phyloP scores from a whole-genome alignment of 352 stramenopile species.

The Phytophthora crassamura region DNA sequence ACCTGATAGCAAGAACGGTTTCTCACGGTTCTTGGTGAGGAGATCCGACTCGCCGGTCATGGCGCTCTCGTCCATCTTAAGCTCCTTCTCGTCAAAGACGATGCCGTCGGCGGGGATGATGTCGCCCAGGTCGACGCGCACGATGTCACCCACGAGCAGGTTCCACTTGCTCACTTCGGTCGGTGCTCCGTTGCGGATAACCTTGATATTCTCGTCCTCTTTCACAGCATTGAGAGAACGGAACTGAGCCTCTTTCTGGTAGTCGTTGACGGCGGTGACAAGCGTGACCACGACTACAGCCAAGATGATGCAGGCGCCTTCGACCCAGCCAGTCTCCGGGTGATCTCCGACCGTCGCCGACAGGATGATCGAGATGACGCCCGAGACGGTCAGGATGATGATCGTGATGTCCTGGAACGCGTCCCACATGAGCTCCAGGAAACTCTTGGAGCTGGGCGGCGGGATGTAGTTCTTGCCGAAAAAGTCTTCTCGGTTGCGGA shows the following conservation, averaged over 20 bases:
- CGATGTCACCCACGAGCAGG: conserved; percentile 50
- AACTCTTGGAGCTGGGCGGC: conserved; percentile 37
- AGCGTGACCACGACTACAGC: conserved; percentile 80
- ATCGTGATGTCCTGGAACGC: conserved; percentile 86
- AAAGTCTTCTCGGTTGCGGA: conserved; percentile 27
- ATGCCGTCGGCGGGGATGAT: conserved; percentile 51
- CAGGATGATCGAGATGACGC: conserved; percentile 67
- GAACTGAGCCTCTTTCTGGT: conserved; percentile 82
- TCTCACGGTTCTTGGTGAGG: conserved; percentile 35
- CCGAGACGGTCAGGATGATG: conserved; percentile 74
- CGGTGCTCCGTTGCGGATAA: conserved; percentile 42
- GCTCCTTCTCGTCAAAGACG: conserved; percentile 44
- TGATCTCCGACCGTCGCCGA: conserved; percentile 37
- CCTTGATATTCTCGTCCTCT: conserved; percentile 60
- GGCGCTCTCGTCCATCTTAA: conserved; percentile 47
- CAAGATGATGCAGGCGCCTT: conserved; percentile 83
- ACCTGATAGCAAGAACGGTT: conserved; percentile 56
- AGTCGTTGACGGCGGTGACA: conserved; percentile 89
- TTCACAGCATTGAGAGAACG: conserved; percentile 73
- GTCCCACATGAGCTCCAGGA: conserved; percentile 75
- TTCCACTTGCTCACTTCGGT: conserved; percentile 37
- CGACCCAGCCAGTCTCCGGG: conserved; percentile 63
- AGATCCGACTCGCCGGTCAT: conserved; percentile 55
- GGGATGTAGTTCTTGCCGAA: conserved; percentile 57
- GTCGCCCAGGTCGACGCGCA: conserved; percentile 46